Evolutionary conservation across 306 rosid genomes (phyloP), one percentile per base, ranked within the genome.

Genomic region (Dicorynia guianensis): DNA sequence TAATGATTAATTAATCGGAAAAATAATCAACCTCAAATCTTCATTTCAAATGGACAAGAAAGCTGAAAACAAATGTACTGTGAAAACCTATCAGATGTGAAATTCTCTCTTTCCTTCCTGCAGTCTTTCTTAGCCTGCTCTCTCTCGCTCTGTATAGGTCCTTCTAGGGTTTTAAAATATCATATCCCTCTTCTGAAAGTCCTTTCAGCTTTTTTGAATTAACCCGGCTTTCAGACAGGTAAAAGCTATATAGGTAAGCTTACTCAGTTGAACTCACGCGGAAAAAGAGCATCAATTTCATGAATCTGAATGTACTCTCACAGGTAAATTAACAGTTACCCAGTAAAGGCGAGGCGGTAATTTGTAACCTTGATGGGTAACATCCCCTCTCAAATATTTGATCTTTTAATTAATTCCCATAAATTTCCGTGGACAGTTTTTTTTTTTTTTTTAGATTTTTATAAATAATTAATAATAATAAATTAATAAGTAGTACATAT

Each of bases 21-120:
- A 63, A 58, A 53, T 52, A 55, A 10, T 54, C 10, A 25, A 69
- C 17, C 72, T 44, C 33, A 69, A 77, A 78, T 84, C 72, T 82
- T 82, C 80, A 66, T 75, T 77, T 87, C 85, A 87, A 74, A 75
- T 84, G 85, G 87, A 73, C 69, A 71, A 76, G 76, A 80, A 69
- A 73, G 73, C 56, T 74, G 73, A 69, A 40, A 68, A 80, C 66
- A 80, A 68, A 65, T 63, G 63, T 46, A 74, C 69, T 63, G 79
- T 85, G 60, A 44, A 64, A 67, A 60, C 80, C 72, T 55, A 84
- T 74, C 76, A 66, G 61, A 77, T 43, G 68, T 84, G 78, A 76
- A 83, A 63, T 72, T 72, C 76, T 72, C 71, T 71, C 60, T 67
- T 40, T 57, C 36, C 74, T 33, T 78, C 76, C 63, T 58, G 63